phyloP scores from a whole-genome alignment of 2,329 filamentous ascomycete genomes.

The Penicillium olsonii region DNA sequence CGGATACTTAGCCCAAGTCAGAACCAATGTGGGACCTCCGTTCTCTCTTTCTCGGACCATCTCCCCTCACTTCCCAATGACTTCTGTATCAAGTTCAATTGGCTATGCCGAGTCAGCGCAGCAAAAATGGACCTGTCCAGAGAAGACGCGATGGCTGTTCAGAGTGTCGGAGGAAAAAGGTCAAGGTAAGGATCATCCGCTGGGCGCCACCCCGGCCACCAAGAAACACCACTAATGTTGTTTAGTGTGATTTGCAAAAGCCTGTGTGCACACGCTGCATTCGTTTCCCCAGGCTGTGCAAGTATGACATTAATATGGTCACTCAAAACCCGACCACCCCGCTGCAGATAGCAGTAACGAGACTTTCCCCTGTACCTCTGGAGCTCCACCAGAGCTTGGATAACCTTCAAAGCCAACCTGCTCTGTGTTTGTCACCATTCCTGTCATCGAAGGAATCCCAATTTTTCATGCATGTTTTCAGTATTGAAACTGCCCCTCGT shows the following conservation, averaged over 20 bases:
- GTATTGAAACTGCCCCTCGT: slow-evolving; percentile 27
- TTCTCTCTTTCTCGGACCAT: not conserved
- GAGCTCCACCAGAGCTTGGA: not conserved
- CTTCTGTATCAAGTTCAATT: not conserved
- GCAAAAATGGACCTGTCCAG: not conserved
- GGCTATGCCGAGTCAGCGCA: not conserved
- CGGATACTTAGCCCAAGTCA: not conserved
- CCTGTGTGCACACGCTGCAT: slow-evolving; percentile 30
- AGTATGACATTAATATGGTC: slow-evolving; percentile 28
- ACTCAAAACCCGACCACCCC: slow-evolving; percentile 4
- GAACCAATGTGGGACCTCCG: not conserved
- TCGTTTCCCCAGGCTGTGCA: slow-evolving; percentile 26
- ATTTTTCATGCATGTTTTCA: slow-evolving; percentile 30
- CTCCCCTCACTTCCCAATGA: not conserved
- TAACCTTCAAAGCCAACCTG: slow-evolving; percentile 15
- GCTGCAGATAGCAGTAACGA: not conserved
- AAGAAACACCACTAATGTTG: not conserved
- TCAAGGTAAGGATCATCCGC: slow-evolving; percentile 21
- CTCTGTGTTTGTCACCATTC: slow-evolving; percentile 19
- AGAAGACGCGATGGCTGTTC: slow-evolving; percentile 34
- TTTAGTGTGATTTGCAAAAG: slow-evolving; percentile 28
- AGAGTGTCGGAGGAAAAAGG: slow-evolving; percentile 33
- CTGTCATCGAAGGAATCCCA: slow-evolving; percentile 22
- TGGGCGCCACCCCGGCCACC: not conserved
- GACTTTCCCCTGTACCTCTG: not conserved